These are phyloP conservation scores for Metahyphopichia silvanorum DNA, from an alignment of 805 yeast genomes.

Conservation along the genomic window DNA sequence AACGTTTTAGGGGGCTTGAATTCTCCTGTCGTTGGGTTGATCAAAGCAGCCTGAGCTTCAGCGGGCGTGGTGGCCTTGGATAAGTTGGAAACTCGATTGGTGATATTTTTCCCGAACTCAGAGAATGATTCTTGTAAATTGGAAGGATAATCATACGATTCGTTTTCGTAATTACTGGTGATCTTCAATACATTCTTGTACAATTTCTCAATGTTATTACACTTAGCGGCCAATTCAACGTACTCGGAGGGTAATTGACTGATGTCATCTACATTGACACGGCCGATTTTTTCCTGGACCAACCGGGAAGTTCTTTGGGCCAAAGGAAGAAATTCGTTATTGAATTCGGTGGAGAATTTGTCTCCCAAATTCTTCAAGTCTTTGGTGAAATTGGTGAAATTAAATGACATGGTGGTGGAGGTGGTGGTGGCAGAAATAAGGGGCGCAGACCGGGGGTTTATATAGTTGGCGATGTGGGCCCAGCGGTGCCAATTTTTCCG, in stretches of 20 bases:
- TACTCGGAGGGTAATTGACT: slow-evolving; percentile 79
- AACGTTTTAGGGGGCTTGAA: slow-evolving; percentile 73
- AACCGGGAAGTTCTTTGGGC: slow-evolving; percentile 80
- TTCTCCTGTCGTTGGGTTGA: slow-evolving; percentile 37
- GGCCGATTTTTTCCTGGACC: slow-evolving; percentile 77
- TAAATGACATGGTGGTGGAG: slow-evolving; percentile 34
- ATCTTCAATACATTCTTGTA: slow-evolving; percentile 42
- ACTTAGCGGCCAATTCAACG: slow-evolving; percentile 41
- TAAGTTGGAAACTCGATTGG: slow-evolving; percentile 61
- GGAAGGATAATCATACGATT: slow-evolving; percentile 81
- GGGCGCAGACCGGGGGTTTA: too few relatives aligned
- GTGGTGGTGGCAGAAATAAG: not conserved
- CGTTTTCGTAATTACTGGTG: slow-evolving; percentile 60
- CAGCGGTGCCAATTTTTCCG: too few relatives aligned
- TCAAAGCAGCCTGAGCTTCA: slow-evolving; percentile 75
- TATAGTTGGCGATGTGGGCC: too few relatives aligned
- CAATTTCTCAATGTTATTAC: slow-evolving; percentile 39
- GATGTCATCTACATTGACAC: slow-evolving; percentile 65
- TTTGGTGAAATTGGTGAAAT: slow-evolving; percentile 38
- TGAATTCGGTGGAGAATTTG: slow-evolving; percentile 51
- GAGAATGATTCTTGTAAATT: slow-evolving; percentile 71
- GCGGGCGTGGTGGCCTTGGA: slow-evolving; percentile 71
- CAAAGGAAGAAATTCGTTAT: slow-evolving; percentile 52
- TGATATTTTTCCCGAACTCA: slow-evolving; percentile 65
- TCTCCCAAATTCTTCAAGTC: slow-evolving; percentile 40